These are phyloP conservation scores for Prunus fruticosa DNA, from an alignment of 306 rosid species.

Conservation along the genomic window DNA sequence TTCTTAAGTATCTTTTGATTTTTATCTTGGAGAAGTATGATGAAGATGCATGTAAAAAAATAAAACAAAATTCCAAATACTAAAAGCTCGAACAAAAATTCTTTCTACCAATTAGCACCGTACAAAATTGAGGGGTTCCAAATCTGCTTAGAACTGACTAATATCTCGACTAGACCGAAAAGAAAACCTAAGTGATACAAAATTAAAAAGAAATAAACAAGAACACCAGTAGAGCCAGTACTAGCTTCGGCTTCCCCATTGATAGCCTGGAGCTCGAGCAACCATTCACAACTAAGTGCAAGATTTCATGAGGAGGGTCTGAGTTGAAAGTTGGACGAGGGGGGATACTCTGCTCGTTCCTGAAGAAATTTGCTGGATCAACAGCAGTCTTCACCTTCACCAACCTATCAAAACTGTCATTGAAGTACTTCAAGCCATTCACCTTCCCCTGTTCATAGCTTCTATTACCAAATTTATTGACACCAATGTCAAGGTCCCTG, in stretches of 20 bases:
- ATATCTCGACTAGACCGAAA: too few species aligned
- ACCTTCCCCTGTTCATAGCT: background rate
- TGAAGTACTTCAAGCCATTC: background rate
- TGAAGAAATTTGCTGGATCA: background rate
- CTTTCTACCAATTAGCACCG: background rate
- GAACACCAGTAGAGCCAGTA: background rate
- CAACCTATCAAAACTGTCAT: background rate
- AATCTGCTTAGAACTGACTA: too few species aligned
- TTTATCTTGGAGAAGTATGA: background rate
- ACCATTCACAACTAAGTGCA: background rate
- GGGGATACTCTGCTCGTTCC: background rate
- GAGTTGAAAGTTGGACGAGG: background rate
- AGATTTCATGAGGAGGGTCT: background rate
- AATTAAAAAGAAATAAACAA: background rate
- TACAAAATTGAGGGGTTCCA: too few species aligned
- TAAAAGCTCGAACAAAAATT: background rate
- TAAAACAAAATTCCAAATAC: too few species aligned
- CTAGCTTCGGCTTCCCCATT: background rate
- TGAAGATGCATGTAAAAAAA: background rate
- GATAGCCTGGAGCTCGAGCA: background rate
- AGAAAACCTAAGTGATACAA: too few species aligned
- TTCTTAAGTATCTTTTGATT: background rate
- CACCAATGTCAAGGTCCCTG: background rate
- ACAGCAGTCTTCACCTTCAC: background rate
- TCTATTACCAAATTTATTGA: background rate